Evolutionary conservation across 2,329 filamentous ascomycete genomes (phyloP).

Genomic region (Dactylellina haptotyla): DNA sequence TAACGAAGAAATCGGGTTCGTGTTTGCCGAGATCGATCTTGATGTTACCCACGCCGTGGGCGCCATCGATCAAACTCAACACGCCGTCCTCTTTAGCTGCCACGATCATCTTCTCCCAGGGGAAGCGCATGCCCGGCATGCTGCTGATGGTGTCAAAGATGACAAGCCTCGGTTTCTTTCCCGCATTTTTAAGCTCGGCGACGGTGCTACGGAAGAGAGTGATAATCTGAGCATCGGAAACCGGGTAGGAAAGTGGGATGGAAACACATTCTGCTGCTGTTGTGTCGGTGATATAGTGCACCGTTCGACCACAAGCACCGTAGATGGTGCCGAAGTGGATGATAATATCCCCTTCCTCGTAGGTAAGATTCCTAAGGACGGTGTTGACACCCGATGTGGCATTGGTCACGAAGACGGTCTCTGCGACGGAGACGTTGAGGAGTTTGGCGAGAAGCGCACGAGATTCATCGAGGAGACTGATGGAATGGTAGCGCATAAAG

Average conservation of each 20-base stretch:
- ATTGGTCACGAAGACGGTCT: slow-evolving; percentile 81
- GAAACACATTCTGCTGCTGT: slow-evolving; percentile 65
- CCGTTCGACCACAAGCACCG: slow-evolving; percentile 77
- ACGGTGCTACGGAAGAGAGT: slow-evolving; percentile 71
- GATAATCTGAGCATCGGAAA: slow-evolving; percentile 75
- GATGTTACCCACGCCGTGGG: slow-evolving; percentile 85
- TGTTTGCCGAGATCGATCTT: slow-evolving; percentile 73
- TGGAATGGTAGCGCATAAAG: slow-evolving; percentile 77
- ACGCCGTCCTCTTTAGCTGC: slow-evolving; percentile 75
- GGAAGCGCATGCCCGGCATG: slow-evolving; percentile 80
- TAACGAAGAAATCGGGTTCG: slow-evolving; percentile 85
- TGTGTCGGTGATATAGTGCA: slow-evolving; percentile 78
- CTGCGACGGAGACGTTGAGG: slow-evolving; percentile 73
- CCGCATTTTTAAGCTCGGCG: slow-evolving; percentile 65
- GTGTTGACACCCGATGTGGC: slow-evolving; percentile 82
- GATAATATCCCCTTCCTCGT: slow-evolving; percentile 77
- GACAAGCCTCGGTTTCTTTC: slow-evolving; percentile 73
- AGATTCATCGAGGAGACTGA: slow-evolving; percentile 71
- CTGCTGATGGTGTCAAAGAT: slow-evolving; percentile 84
- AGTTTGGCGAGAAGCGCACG: slow-evolving; percentile 73
- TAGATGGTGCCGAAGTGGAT: slow-evolving; percentile 83
- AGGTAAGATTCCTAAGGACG: slow-evolving; percentile 78
- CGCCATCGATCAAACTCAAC: slow-evolving; percentile 81
- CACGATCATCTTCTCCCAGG: slow-evolving; percentile 74
- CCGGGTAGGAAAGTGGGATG: slow-evolving; percentile 74